Base-by-base conservation (phyloP, 768 basidiomycete genomes). In the Daedaleopsis nitida region DNA sequence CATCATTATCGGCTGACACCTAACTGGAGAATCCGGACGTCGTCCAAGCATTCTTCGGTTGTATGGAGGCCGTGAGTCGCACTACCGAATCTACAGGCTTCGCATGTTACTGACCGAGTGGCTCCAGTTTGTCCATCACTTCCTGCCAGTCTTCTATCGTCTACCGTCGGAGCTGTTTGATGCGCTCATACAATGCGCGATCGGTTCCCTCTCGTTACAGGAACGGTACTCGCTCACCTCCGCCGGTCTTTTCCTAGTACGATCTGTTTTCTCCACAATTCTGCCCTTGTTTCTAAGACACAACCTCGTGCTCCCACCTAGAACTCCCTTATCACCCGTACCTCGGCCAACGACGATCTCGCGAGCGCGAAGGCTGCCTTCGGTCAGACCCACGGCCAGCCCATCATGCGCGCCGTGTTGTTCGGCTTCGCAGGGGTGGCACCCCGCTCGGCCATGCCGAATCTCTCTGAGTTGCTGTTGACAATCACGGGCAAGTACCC, bases 1-100 rank as follows among this genome's bases (percentile, higher is more conserved):
- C 14, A 12, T 5, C 38, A 16, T n/a, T 14, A 21, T 6, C 5
- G 16, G 5, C 39, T 21, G 27, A 32, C 27, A 32, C 27, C 3
- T 32, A 32, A 7, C 27, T 14, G 47, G 37, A 96, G 93, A 93
- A 96, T 69, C 94, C 95, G 0, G 95, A 96, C 71, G 84, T 96
- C 27, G 92, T 94, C 16, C 93, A 94, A 70, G 87, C 86, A 24
- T 96, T 95, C 73, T 96, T 96, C 74, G 81, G 81, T 10, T 95
- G 87, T 69, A 82, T 91, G 79, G 91, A 93, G 48, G 81, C 84
- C 48, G 91, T 92, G 62, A 50, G 83, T 78, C 21, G 32, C 4
- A 17, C 49, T 57, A 37, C 5, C 27, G 27, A 32, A 47, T 43
- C 4, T 8, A 5, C n/a, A 16, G 10, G 16, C 1, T 17, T n/a